These are phyloP conservation scores for Tulasnella sp. DNA, from an alignment of 768 basidiomycete species.

Conservation along the genomic window DNA sequence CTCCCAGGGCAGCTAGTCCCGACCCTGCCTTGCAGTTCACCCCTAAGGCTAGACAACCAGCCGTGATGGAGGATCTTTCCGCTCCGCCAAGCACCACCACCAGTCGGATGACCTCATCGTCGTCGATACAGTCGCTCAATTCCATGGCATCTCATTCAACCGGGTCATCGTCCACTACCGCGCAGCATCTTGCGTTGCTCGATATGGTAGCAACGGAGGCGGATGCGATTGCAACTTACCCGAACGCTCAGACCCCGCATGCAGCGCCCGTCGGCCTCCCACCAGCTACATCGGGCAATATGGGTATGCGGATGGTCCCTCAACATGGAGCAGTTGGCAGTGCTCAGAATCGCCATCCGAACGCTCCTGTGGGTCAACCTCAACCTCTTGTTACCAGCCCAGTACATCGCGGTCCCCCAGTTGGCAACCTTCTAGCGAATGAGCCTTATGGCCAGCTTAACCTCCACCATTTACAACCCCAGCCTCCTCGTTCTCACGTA, in stretches of 20 bases:
- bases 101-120: not conserved
- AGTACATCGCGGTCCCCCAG: not conserved
- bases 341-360: not conserved
- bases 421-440: not conserved
- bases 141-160: not conserved
- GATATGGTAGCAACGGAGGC: slow-evolving; percentile 22
- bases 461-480: not conserved
- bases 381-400: not conserved
- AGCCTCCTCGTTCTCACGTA: slow-evolving; percentile 2
- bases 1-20: not conserved
- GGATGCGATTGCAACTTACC: not conserved
- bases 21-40: not conserved
- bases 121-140: not conserved
- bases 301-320: not conserved
- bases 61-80: not conserved
- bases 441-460: not conserved
- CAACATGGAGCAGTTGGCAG: not conserved
- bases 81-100: not conserved
- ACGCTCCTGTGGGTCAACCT: not conserved
- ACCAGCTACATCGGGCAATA: not conserved
- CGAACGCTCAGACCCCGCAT: slow-evolving; percentile 13
- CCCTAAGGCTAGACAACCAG: slow-evolving; percentile 6
- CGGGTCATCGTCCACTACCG: not conserved
- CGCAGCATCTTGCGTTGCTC: slow-evolving; percentile 16
- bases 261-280: not conserved